Evolutionary conservation across 139 green algal species (phyloP), one percentile per base, ranked within the genome.

Genomic region (Gonium pectorale): DNA sequence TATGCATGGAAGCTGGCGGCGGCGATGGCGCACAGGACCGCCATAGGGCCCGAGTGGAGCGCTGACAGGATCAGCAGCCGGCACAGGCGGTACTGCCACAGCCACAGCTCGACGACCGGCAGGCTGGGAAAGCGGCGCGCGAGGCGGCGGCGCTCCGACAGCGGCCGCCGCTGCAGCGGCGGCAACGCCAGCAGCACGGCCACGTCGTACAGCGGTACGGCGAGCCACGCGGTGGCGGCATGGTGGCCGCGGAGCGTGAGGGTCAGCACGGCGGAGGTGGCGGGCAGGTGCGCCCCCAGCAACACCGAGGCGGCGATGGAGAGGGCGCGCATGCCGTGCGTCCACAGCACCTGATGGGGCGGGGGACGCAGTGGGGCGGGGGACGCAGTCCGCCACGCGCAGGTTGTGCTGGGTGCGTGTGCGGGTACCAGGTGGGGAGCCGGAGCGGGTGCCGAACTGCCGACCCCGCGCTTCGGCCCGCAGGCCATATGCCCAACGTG

Each of bases 51-150:
- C 3, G 64, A 40, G n/a, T 52, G 64, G 26, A 85, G 46, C 33
- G 33, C 27, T 0, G 64, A 51, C 31, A 54, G n/a, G 11, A 78
- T 0, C 17, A 85, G 1, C 64, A 60, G 63, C 21, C 79, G 79
- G 2, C 11, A 51, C 0, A 27, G 26, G 19, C 79, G 64, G 64
- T 85, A 85, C 49, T 85, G 62, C 79, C 79, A 85, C 49, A 85
- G 79, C 79, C 79, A 85, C 26, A 51, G 33, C 44, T 77, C 63
- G 15, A 38, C 33, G 4, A 31, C 77, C 17, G 31, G 31, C 62
- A 73, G 41, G 15, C 62, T 7, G 9, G 17, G 21, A 21, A 63
- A 64, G 19, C 62, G 77, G 1, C 77, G 77, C 0, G 24, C 31
- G 27, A 83, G 43, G 8, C 77, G 77, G 7, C n/a, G 41, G 9